A percentile compares a stretch with the other conserved stretches of the same genome.
These are phyloP conservation scores for Pythium scleroteichum DNA, from an alignment of 352 stramenopile genomes.

Conservation along the genomic window DNA sequence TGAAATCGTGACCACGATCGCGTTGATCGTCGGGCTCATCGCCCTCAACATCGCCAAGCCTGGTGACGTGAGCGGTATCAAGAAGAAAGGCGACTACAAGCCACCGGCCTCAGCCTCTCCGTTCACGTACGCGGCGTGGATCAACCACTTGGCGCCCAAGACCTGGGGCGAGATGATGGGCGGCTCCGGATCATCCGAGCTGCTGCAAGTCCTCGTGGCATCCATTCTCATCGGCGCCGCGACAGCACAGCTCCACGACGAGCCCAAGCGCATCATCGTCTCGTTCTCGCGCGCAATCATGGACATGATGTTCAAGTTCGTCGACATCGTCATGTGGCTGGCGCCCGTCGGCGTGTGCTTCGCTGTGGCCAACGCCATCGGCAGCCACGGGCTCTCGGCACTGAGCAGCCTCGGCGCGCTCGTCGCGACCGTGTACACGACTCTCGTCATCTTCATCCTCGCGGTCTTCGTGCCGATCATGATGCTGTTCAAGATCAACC, in stretches of 20 bases:
- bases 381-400: conserved; percentile 44
- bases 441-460: conserved; percentile 49
- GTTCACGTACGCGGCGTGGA: conserved; percentile 41
- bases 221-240: conserved; percentile 45
- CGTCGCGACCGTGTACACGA: conserved; percentile 50
- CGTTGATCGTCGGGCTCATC: conserved; percentile 47
- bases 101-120: conserved; percentile 21
- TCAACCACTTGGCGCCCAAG: conserved; percentile 16
- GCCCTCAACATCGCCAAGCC: conserved; percentile 56
- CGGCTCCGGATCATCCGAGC: conserved; percentile 27
- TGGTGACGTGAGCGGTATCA: conserved; percentile 39
- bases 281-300: conserved; percentile 47
- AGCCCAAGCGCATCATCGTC: conserved; percentile 47
- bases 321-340: conserved; percentile 69
- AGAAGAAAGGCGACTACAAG: conserved; percentile 39
- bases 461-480: conserved; percentile 45
- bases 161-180: conserved; percentile 18
- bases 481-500: conserved; percentile 52
- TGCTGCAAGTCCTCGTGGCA: conserved; percentile 56
- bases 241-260: conserved; percentile 35
- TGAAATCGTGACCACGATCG: conserved; percentile 43
- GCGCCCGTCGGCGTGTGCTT: conserved; percentile 62
- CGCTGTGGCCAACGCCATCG: conserved; percentile 50
- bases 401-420: conserved; percentile 40
- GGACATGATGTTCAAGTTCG: conserved; percentile 76